phyloP scores from a whole-genome alignment of 257 asterid species.

The Capsicum baccatum region DNA sequence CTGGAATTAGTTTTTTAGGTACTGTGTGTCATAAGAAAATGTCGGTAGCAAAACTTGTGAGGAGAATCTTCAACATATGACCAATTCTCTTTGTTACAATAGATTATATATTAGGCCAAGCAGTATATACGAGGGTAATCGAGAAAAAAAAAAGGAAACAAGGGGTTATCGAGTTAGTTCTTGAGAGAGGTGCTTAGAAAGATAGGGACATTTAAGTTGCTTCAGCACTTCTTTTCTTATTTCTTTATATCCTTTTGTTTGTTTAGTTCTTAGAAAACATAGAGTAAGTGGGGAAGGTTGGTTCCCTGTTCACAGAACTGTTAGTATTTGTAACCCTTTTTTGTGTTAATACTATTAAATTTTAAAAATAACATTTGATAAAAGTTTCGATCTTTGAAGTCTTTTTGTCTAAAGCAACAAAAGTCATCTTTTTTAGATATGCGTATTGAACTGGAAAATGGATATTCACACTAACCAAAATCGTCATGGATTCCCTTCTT shows the following conservation, averaged over 20 bases:
- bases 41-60: background rate
- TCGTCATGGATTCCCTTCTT: background rate
- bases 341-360: too few relatives aligned
- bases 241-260: background rate
- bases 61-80: background rate
- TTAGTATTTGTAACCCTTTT: too few relatives aligned
- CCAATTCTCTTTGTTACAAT: background rate
- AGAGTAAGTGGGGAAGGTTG: background rate
- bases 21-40: background rate
- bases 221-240: background rate
- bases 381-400: too few relatives aligned
- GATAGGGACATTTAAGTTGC: background rate
- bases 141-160: background rate
- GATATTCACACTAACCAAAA: background rate
- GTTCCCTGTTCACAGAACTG: background rate
- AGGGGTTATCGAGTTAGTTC: background rate
- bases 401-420: too few relatives aligned
- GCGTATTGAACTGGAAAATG: background rate
- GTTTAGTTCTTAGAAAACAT: background rate
- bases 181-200: background rate
- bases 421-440: background rate
- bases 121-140: background rate
- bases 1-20: background rate
- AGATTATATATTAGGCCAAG: background rate
- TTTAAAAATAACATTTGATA: too few relatives aligned